phyloP scores from a whole-genome alignment of 441 rosid species.

The Melastoma candidum region DNA sequence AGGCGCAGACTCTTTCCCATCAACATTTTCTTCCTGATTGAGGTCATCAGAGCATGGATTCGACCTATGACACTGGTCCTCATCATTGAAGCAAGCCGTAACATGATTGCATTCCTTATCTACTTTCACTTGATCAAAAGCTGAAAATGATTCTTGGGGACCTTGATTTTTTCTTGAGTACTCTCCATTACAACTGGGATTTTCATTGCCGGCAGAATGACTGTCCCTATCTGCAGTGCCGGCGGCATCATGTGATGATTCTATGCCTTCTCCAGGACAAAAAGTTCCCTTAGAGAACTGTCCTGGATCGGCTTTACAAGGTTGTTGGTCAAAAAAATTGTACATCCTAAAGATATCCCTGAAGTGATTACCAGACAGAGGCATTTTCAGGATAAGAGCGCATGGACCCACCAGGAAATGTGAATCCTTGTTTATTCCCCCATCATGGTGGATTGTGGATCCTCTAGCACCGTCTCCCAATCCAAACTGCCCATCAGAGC shows the following conservation, averaged over 20 bases:
- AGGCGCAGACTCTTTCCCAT: conserved; percentile 7
- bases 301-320: not conserved
- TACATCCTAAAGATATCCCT: not conserved
- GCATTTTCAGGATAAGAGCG: conserved; percentile 17
- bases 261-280: no score
- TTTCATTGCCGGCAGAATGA: not conserved
- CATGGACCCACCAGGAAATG: conserved; percentile 13
- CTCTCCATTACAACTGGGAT: conserved; percentile 1
- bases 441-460: conserved; percentile 19
- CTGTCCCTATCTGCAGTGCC: conserved; percentile 1
- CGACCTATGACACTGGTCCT: not conserved
- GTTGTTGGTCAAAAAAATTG: no score
- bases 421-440: conserved; percentile 16
- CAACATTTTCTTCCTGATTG: conserved; percentile 13
- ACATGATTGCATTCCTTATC: conserved; percentile 7
- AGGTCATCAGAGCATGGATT: not conserved
- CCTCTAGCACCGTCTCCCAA: conserved; percentile 27
- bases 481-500: conserved; percentile 20
- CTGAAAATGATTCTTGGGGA: conserved; percentile 12
- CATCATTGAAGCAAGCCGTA: conserved; percentile 7
- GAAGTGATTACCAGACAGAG: conserved; percentile 11
- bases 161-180: conserved; percentile 8
- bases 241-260: no score
- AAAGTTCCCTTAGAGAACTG: conserved; percentile 10
- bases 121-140: not conserved